Conservation (phyloP, 805 yeast genomes). For the Candida krabiensis region DNA sequence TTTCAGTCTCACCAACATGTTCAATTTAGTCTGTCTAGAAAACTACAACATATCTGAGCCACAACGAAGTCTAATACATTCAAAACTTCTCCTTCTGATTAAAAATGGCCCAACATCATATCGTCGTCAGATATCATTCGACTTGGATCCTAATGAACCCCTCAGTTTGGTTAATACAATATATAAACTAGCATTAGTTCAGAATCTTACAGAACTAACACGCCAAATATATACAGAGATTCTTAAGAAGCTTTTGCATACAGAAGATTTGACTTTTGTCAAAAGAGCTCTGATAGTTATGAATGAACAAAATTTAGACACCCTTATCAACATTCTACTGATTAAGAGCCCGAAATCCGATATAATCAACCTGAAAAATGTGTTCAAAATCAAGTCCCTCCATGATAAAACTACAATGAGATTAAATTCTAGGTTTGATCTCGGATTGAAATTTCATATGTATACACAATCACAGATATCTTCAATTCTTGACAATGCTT, state of each 20-base stretch:
- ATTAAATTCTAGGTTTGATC: constrained; percentile 7
- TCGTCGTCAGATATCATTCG: too few species aligned
- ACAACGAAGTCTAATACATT: background rate
- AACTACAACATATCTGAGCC: background rate
- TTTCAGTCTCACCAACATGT: constrained; percentile 6
- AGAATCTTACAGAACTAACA: background rate
- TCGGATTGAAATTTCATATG: constrained; percentile 6
- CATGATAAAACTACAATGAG: constrained; percentile 13
- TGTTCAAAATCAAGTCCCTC: constrained; percentile 8
- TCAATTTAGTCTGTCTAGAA: constrained; percentile 8
- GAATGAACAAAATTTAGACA: constrained; percentile 4
- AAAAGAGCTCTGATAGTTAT: constrained; percentile 2
- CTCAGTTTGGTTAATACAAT: constrained; percentile 2
- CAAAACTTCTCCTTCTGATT: background rate
- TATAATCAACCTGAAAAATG: constrained; percentile 2
- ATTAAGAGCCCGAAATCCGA: constrained; percentile 15
- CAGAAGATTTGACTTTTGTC: background rate
- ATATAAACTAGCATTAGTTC: constrained; percentile 7
- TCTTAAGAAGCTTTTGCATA: background rate
- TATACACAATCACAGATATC: constrained; percentile 11
- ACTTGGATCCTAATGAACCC: constrained; percentile 4
- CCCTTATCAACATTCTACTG: constrained; percentile 11
- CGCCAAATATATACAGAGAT: constrained; percentile 4
- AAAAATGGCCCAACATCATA: background rate
- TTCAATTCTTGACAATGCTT: constrained; percentile 11